Base-by-base conservation (phyloP, 192 early-diverging fungal species). In the Backusella parvicylindrica region DNA sequence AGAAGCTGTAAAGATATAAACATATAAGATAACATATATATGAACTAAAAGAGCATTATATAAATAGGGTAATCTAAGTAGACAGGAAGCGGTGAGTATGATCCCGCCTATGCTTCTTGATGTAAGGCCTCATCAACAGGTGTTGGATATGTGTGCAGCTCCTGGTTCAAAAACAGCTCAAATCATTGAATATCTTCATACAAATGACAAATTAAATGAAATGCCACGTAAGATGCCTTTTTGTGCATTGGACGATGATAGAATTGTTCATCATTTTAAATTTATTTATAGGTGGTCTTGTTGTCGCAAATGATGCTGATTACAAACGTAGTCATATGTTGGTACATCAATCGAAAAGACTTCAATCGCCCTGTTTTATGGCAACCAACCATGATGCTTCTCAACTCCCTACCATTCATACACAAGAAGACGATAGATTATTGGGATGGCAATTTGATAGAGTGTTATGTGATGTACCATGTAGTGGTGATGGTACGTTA, bases 81-180 rank as follows among this genome's bases (percentile, higher is more conserved):
- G 97, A 43, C 98, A 99, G 85, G 97, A 98, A 76, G 93, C 92
- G 5, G 97, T 98, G 65, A 94, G 92, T 83, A 99, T 99, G 98
- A 95, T 98, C 76, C 98, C 98, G 16, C 93, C 94, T 36, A 82
- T 96, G 72, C 78, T 98, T 35, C 83, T 99, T 71, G 95, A 97
- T 78, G 91, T 98, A 31, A 84, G 94, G 80, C 89, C 95, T 15
- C 82, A 92, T 64, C 96, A 99, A 79, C 49, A 28, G 12, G 68
- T 89, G 26, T 82, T 94, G 76, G 94, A 96, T 67, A 98, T 95
- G 97, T 99, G 98, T 79, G 98, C 98, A 36, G 96, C 98, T 40
- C 98, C 98, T 15, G 98, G 98, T 74, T 96, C 94, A 75, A 99
- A 99, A 85, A 98, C 98, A 31, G 95, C 94, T 37, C 98, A 98